phyloP scores from a whole-genome alignment of 2,329 filamentous ascomycete species.

The Colletotrichum australisinense region DNA sequence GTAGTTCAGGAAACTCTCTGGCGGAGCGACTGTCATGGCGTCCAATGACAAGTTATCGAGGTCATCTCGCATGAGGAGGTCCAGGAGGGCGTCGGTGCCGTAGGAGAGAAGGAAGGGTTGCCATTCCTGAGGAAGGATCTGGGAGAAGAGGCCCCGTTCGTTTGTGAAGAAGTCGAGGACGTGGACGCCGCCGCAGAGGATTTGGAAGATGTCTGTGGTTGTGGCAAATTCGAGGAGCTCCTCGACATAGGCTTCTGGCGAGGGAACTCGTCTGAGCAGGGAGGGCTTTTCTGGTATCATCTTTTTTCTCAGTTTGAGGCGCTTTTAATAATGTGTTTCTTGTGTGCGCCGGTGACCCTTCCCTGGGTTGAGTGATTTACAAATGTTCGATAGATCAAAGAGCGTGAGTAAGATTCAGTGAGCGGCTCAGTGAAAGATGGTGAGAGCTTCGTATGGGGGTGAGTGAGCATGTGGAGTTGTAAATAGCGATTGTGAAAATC shows the following conservation, averaged over 20 bases:
- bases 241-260: slow-evolving; percentile 81
- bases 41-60: slow-evolving; percentile 55
- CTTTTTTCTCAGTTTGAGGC: not conserved
- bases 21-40: slow-evolving; percentile 49
- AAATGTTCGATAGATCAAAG: not conserved
- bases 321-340: not conserved
- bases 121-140: slow-evolving; percentile 84
- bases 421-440: not conserved
- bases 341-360: not conserved
- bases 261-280: slow-evolving; percentile 77
- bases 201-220: slow-evolving; percentile 81
- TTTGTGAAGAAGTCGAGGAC: slow-evolving; percentile 96
- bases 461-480: not conserved
- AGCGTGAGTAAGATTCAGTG: not conserved
- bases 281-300: slow-evolving; percentile 67
- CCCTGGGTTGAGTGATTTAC: not conserved
- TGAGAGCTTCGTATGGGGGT: not conserved
- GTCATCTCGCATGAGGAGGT: slow-evolving; percentile 84
- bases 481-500: slow-evolving; percentile 11
- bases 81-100: slow-evolving; percentile 80
- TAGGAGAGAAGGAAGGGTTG: slow-evolving; percentile 78
- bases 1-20: slow-evolving; percentile 75
- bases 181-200: slow-evolving; percentile 96
- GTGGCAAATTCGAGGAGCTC: slow-evolving; percentile 82
- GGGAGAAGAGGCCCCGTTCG: slow-evolving; percentile 83